Base-by-base conservation (phyloP, 768 basidiomycete species). In the Pulveroboletus frians region DNA sequence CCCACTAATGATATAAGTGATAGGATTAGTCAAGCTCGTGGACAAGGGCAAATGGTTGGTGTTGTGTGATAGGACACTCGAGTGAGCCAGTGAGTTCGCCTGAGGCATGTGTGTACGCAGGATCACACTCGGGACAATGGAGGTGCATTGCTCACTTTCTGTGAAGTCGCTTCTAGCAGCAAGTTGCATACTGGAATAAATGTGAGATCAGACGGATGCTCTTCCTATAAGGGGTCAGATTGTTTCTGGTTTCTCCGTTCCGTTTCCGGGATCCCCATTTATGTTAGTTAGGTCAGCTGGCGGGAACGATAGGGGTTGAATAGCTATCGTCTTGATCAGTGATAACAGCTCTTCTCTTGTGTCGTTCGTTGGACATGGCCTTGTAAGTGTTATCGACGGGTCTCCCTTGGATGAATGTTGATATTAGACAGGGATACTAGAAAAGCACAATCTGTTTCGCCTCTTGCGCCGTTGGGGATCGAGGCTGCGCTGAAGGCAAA, bases 401-500 rank as follows among this genome's bases (percentile, higher is more conserved):
- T 13, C 1, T 27, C 11, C 30, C 4, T 9, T 6, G 10, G 26
- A 11, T 18, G 29, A 13, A 14, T 10, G 2, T 21, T 44, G 39
- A 44, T 11, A 1, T 9, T 6, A 17, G 27, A 39, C 21, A 27
- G 0, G 39, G 30, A 47, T 18, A 14, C 11, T 37, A 58, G 42
- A 29, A 60, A 54, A n/a, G 64, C 49, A 42, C 76, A 76, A 54
- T 74, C 76, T 14, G 59, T 70, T 13, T 83, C 83, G 5, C 76
- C 78, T 18, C 72, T 81, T 20, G 81, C 77, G 0, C 83, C 78
- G 11, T 69, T 86, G 41, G 85, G 85, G 1, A 81, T 86, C 40
- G 71, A 70, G 11, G 82, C 81, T 10, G 85, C 84, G 3, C 59
- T 79, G 7, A 62, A 68, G 39, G 74, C 73, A 9, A 70, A 71